Conservation (phyloP, 2,329 filamentous ascomycete genomes). For the Fusarium concolor region DNA sequence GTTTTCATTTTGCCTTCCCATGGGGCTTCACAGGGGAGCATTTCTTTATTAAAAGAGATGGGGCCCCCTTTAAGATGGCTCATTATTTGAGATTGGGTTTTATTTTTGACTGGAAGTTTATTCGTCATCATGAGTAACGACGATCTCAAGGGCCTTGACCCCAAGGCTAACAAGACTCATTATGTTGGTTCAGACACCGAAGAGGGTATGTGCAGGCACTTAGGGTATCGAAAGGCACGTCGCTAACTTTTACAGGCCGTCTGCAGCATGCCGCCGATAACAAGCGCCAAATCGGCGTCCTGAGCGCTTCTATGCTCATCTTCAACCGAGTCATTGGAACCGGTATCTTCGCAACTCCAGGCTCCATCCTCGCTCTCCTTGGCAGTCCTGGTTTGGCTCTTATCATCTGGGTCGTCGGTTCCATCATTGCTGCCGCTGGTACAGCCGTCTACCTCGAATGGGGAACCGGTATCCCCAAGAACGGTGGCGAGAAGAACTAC, state of each 20-base stretch:
- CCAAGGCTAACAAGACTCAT: slow-evolving; percentile 28
- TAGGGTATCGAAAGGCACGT: no score
- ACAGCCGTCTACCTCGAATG: slow-evolving; percentile 75
- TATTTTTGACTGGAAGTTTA: not conserved
- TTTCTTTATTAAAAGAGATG: slow-evolving; percentile 32
- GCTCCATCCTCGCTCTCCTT: slow-evolving; percentile 65
- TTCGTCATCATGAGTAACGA: slow-evolving; percentile 39
- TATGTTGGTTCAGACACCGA: slow-evolving; percentile 40
- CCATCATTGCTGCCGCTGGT: slow-evolving; percentile 70
- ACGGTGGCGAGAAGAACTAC: slow-evolving; percentile 76
- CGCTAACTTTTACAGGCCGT: slow-evolving; percentile 40
- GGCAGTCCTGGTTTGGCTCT: slow-evolving; percentile 72
- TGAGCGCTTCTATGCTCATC: slow-evolving; percentile 68
- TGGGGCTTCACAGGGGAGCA: not conserved
- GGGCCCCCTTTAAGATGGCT: not conserved
- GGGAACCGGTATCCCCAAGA: slow-evolving; percentile 72
- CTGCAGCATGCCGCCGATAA: slow-evolving; percentile 57
- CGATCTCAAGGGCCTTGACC: slow-evolving; percentile 31
- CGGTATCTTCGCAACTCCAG: slow-evolving; percentile 74
- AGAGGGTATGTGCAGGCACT: slow-evolving; percentile 27
- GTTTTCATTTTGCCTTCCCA: slow-evolving; percentile 32
- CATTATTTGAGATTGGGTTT: slow-evolving; percentile 11
- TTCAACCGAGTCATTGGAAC: slow-evolving; percentile 75
- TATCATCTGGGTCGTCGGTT: slow-evolving; percentile 72
- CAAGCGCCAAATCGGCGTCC: slow-evolving; percentile 67